Percentiles rank a stretch among this genome's conserved stretches.
Conservation (phyloP, 495 filamentous ascomycete genomes). For the Penicillium mononematosum region DNA sequence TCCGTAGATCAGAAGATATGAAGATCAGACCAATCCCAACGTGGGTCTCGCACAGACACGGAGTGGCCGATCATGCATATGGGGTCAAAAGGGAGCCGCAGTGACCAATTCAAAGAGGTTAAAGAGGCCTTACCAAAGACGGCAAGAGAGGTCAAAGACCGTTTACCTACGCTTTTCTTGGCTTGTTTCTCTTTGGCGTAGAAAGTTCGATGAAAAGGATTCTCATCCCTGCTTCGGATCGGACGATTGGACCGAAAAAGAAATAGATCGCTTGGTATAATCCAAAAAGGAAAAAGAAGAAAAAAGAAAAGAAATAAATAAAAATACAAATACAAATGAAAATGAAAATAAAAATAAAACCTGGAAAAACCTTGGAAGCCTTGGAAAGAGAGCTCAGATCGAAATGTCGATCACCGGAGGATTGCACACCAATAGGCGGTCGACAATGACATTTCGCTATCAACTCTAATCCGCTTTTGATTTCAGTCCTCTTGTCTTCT, state of each 20-base stretch:
- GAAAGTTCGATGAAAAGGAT: slow-evolving; percentile 16
- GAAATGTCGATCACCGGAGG: slow-evolving; percentile 42
- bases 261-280: slow-evolving; percentile 7
- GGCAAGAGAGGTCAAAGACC: slow-evolving; percentile 1
- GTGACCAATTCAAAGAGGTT: background rate
- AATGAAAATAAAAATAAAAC: background rate
- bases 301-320: background rate
- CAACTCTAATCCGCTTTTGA: slow-evolving; percentile 27
- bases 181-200: background rate
- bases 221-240: slow-evolving; percentile 18
- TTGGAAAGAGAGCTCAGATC: slow-evolving; percentile 25
- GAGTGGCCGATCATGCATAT: background rate
- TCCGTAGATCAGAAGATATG: background rate
- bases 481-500: too few relatives aligned
- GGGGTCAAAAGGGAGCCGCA: background rate
- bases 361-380: too few relatives aligned
- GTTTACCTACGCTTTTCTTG: background rate
- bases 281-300: background rate
- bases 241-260: slow-evolving; percentile 18
- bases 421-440: slow-evolving; percentile 37
- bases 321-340: too few relatives aligned
- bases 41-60: background rate
- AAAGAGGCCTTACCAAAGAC: background rate
- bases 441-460: slow-evolving; percentile 31
- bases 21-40: too few relatives aligned